Evolutionary conservation across 768 basidiomycete genomes (phyloP), one percentile per base, ranked within the genome.

Genomic region (Saitozyma sp.): DNA sequence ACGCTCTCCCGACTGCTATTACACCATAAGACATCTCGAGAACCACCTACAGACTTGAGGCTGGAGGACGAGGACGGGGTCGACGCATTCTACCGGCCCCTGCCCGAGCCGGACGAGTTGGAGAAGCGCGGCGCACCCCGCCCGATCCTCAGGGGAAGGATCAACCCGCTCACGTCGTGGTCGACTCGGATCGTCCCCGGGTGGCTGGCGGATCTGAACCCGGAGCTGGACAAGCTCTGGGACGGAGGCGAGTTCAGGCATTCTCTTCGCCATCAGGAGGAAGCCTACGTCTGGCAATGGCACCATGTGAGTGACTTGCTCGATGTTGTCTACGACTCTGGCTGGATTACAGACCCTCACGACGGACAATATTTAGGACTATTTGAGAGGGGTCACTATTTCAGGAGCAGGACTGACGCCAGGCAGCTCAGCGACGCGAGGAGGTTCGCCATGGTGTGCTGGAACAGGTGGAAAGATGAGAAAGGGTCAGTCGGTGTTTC

Each of bases 391-490:
- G 29, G 29, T 5, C 2, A 29, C 5, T 2, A 29, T 2, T 29
- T 2, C 5, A 29, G 29, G 29, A 29, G 29, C 29, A 29, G 29
- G 29, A 29, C 5, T 29, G 29, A 29, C 29, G 5, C 29, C 29
- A 29, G 5, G 29, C 49, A 68, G 70, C 45, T 71, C 14, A 54
- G 62, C 1, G 52, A 68, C 16, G 52, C 61, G 41, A 19, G 57
- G 9, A 39, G 64, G 16, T 64, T 71, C 41, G 11, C 66, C 17
- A 41, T 53, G 16, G 66, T 61, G 19, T 62, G 59, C 52, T 71
- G 70, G 70, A 61, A 63, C 14, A 38, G 70, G 43, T 71, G 67
- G 66, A 50, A 45, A 2, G n/a, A 56, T n/a, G 56, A 71, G 53
- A 58, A 50, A n/a, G 70, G 66, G 70, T 71, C 42, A 61, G 66